Conservation (phyloP, 139 green algal species). For the Picochlorum costavermella region DNA sequence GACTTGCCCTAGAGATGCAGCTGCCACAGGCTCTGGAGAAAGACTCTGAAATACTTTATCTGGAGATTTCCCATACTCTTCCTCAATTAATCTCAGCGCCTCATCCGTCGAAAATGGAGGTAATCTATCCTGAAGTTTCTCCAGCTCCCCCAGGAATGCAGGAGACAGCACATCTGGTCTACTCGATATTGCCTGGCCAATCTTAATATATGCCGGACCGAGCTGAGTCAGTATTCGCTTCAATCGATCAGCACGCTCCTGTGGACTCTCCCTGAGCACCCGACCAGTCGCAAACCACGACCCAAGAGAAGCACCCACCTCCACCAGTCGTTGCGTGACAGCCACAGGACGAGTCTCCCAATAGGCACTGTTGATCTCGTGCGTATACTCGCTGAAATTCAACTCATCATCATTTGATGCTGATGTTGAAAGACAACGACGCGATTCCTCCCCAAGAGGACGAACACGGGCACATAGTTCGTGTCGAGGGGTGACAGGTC, state of each 20-base stretch:
- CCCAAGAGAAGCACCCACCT: constrained; percentile 31
- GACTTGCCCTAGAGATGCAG: constrained; percentile 71
- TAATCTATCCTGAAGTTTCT: constrained; percentile 74
- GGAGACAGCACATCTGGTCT: constrained; percentile 73
- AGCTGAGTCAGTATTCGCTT: constrained; percentile 53
- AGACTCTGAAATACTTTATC: constrained; percentile 53
- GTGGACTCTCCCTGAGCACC: not conserved
- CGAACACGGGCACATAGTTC: no score
- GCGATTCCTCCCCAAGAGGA: not conserved
- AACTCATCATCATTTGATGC: constrained; percentile 7
- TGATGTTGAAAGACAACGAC: not conserved
- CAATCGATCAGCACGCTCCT: constrained; percentile 28
- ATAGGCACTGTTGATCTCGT: constrained; percentile 25
- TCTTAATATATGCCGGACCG: constrained; percentile 82
- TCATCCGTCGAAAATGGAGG: constrained; percentile 58
- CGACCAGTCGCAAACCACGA: constrained; percentile 13
- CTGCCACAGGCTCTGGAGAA: constrained; percentile 58
- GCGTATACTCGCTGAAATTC: constrained; percentile 28
- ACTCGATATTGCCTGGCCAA: constrained; percentile 51
- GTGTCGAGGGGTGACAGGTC: no score
- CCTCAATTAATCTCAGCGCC: constrained; percentile 47
- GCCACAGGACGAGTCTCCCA: constrained; percentile 51
- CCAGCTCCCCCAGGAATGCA: constrained; percentile 64
- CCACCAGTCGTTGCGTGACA: constrained; percentile 36
- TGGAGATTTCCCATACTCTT: constrained; percentile 47